These are phyloP conservation scores for Rhynchospora pubera DNA, from an alignment of 176 grass and related monocot species.

Conservation along the genomic window DNA sequence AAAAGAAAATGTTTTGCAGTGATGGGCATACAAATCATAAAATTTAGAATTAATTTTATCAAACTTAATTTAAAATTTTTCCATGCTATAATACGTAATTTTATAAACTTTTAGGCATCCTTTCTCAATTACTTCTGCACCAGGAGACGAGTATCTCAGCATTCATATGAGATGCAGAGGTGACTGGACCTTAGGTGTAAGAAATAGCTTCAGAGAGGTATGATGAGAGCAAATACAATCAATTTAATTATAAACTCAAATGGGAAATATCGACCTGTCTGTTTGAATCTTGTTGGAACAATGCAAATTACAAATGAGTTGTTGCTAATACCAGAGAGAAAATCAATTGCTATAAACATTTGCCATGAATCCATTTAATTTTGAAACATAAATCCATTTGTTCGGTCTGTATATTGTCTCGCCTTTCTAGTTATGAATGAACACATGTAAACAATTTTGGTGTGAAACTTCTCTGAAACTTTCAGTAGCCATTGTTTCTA, in stretches of 20 bases:
- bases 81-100: neutral
- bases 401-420: neutral
- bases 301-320: neutral
- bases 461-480: neutral
- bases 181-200: slow-evolving; percentile 70
- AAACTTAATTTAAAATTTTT: neutral
- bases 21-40: neutral
- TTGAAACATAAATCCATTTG: neutral
- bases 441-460: slow-evolving; percentile 18
- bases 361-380: neutral
- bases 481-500: neutral
- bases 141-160: slow-evolving; percentile 73
- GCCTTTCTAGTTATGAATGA: neutral
- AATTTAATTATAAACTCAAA: neutral
- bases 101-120: slow-evolving; percentile 40
- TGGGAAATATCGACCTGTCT: neutral
- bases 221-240: neutral
- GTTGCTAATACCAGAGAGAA: neutral
- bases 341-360: neutral
- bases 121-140: slow-evolving; percentile 89
- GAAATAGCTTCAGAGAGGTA: slow-evolving; percentile 45
- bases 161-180: slow-evolving; percentile 80
- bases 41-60: neutral
- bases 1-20: neutral
- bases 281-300: neutral